Conservation (phyloP, 2,329 filamentous ascomycete genomes). For the Colletotrichum incanum region DNA sequence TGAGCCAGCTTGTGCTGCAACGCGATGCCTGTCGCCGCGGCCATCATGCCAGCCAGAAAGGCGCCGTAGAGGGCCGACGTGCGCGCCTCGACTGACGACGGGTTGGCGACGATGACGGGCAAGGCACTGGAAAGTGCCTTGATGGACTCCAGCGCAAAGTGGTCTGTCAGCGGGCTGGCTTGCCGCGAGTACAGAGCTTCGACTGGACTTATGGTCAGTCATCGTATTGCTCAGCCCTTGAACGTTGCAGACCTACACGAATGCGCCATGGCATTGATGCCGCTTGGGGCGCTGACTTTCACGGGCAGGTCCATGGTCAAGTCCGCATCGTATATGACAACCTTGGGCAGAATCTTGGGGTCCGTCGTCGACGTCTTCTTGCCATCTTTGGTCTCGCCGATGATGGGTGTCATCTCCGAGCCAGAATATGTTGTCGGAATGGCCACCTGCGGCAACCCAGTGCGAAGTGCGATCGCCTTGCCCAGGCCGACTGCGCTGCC, state of each 20-base stretch:
- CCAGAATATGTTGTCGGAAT: conserved; percentile 74
- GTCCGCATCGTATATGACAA: conserved; percentile 41
- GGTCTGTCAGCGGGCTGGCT: conserved; percentile 36
- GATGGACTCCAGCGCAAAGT: conserved; percentile 41
- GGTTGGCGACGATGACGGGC: conserved; percentile 65
- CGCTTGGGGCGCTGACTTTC: conserved; percentile 38
- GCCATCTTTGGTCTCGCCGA: conserved; percentile 42
- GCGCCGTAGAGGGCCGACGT: conserved; percentile 41
- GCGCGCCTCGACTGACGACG: conserved; percentile 62
- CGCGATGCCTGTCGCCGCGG: conserved; percentile 36
- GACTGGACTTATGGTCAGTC: conserved; percentile 20
- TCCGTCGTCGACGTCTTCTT: conserved; percentile 42
- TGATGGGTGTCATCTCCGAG: conserved; percentile 71
- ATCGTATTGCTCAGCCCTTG: neutral
- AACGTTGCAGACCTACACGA: conserved; percentile 25
- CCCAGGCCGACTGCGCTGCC: conserved; percentile 74
- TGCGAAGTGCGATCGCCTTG: conserved; percentile 67
- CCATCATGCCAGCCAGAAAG: conserved; percentile 35
- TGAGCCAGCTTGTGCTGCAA: conserved; percentile 43
- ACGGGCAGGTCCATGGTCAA: conserved; percentile 41
- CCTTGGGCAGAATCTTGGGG: conserved; percentile 39
- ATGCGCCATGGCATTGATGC: conserved; percentile 42
- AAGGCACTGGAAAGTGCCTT: conserved; percentile 55
- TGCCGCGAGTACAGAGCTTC: conserved; percentile 40
- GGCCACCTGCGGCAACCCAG: conserved; percentile 70